phyloP scores from a whole-genome alignment of 495 filamentous ascomycete species.

The Daldinia concentrica region DNA sequence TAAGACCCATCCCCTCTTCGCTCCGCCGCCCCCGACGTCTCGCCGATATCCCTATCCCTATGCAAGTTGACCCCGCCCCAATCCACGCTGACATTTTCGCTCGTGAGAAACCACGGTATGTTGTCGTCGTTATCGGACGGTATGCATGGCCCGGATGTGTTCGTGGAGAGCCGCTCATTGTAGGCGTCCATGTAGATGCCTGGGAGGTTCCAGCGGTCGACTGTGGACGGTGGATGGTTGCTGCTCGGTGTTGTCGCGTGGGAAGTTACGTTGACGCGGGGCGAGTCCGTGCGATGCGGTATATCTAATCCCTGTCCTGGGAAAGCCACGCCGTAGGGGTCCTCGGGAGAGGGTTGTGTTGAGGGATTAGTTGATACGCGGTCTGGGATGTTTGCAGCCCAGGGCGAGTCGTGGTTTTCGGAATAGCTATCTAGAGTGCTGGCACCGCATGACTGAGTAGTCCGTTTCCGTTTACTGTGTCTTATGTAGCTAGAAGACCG shows the following conservation, averaged over 20 bases:
- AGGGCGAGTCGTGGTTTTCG: constrained; percentile 5
- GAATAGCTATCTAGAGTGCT: constrained; percentile 6
- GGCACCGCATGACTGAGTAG: background rate
- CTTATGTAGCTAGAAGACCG: background rate
- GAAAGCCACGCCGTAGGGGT: background rate
- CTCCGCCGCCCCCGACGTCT: background rate
- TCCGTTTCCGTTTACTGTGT: constrained; percentile 29
- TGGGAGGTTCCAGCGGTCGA: constrained; percentile 5
- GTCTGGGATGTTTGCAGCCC: background rate
- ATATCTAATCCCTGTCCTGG: background rate
- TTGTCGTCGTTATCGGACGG: background rate
- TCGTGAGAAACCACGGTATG: constrained; percentile 17
- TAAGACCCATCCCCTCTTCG: background rate
- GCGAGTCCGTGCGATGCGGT: constrained; percentile 25
- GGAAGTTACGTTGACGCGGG: background rate
- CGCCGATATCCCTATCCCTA: background rate
- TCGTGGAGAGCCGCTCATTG: background rate
- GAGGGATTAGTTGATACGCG: constrained; percentile 12
- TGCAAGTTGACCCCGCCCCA: background rate
- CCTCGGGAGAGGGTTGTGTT: constrained; percentile 6
- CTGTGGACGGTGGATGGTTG: background rate
- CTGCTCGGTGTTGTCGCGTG: background rate
- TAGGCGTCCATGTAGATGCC: background rate
- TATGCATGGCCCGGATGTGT: background rate
- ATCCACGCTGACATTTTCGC: background rate